Evolutionary conservation across 345 rosid genomes (phyloP).

Genomic region (Aurinia saxatilis): DNA sequence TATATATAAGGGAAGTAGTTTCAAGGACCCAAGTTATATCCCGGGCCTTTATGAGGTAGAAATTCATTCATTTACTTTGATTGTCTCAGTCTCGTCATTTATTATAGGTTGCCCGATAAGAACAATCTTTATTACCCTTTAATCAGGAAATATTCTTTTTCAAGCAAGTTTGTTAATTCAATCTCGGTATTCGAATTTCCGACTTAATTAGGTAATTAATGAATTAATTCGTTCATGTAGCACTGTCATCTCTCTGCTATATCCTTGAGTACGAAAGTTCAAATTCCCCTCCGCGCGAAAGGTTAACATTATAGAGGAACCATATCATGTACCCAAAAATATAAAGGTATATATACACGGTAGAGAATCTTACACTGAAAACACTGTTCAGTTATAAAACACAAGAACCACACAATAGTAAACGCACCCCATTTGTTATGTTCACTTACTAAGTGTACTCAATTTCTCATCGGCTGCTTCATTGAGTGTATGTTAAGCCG

Average conservation of each 20-base stretch:
- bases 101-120: neutral
- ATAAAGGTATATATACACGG: too few relatives aligned
- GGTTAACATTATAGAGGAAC: too few relatives aligned
- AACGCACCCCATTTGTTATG: neutral
- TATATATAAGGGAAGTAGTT: neutral
- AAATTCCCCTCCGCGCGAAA: too few relatives aligned
- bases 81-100: neutral
- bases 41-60: neutral
- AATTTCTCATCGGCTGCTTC: neutral
- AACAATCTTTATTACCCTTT: neutral
- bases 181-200: too few relatives aligned
- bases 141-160: neutral
- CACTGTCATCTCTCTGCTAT: too few relatives aligned
- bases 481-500: neutral
- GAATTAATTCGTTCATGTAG: too few relatives aligned
- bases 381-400: neutral
- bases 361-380: slow-evolving; percentile 8
- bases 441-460: neutral
- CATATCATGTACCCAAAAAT: too few relatives aligned
- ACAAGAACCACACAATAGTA: neutral
- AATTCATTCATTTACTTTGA: neutral
- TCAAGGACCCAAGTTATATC: too few relatives aligned
- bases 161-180: too few relatives aligned
- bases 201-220: too few relatives aligned
- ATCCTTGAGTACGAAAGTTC: too few relatives aligned